Conservation (phyloP, 306 rosid species). For the Crotalaria pallida region DNA sequence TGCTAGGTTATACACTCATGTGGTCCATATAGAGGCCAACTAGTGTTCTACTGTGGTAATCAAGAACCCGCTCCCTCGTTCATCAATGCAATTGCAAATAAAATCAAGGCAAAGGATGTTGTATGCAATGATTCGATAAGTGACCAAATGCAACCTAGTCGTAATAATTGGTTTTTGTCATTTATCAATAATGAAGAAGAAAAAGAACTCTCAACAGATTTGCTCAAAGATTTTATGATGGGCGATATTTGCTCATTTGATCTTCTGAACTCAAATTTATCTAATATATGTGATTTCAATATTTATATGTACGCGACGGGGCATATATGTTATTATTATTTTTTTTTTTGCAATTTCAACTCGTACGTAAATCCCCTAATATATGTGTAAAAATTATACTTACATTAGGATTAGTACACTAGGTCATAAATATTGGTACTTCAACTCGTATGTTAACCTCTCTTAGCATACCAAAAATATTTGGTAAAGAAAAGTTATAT, state of each 20-base stretch:
- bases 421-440: too few species aligned
- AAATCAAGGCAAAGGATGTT: background rate
- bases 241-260: conserved; percentile 28
- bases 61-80: conserved; percentile 11
- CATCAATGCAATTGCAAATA: conserved; percentile 14
- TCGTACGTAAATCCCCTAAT: too few species aligned
- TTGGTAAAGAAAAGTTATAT: too few species aligned
- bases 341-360: too few species aligned
- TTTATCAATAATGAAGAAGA: background rate
- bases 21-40: conserved; percentile 35
- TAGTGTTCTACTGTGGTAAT: conserved; percentile 28
- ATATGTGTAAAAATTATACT: too few species aligned
- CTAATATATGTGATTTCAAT: background rate
- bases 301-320: too few species aligned
- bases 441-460: too few species aligned
- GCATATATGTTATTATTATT: too few species aligned
- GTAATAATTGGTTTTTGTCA: background rate
- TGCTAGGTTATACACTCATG: background rate
- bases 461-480: too few species aligned
- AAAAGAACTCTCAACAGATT: background rate
- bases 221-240: conserved; percentile 23
- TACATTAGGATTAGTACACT: too few species aligned
- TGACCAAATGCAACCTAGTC: background rate
- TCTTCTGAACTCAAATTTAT: conserved; percentile 32
- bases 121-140: background rate